Percentiles rank a stretch among this genome's conserved stretches.
Evolutionary conservation across 2,329 filamentous ascomycete genomes (phyloP).

Genomic region (Penicillium hesseltinei): DNA sequence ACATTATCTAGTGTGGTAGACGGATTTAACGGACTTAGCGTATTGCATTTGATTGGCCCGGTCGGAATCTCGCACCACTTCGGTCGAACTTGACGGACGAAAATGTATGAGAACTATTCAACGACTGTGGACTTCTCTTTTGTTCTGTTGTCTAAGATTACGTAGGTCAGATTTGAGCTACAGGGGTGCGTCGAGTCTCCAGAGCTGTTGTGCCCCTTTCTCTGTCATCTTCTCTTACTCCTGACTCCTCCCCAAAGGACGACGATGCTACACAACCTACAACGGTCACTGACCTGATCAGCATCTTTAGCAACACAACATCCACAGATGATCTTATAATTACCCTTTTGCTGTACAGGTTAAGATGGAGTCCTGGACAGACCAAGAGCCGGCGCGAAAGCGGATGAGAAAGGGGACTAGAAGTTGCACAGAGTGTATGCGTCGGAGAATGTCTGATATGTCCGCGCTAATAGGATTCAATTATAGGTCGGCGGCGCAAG

Average conservation of each 20-base stretch:
- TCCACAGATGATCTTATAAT: neutral
- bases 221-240: neutral
- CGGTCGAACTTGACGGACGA: conserved; percentile 26
- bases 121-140: neutral
- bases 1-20: neutral
- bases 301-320: neutral
- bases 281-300: neutral
- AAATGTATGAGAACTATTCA: neutral
- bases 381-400: conserved; percentile 40
- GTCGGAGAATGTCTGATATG: neutral
- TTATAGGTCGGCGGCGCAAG: conserved; percentile 41
- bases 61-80: conserved; percentile 4
- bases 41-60: neutral
- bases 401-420: conserved; percentile 47
- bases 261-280: neutral
- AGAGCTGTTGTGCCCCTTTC: neutral
- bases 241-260: neutral
- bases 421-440: conserved; percentile 43
- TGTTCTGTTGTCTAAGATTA: neutral
- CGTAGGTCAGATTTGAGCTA: neutral
- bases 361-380: conserved; percentile 23
- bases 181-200: neutral
- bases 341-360: neutral
- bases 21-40: neutral
- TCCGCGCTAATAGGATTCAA: neutral